Conservation (phyloP, 352 stramenopile species). For the Pythium pyrilobum region DNA sequence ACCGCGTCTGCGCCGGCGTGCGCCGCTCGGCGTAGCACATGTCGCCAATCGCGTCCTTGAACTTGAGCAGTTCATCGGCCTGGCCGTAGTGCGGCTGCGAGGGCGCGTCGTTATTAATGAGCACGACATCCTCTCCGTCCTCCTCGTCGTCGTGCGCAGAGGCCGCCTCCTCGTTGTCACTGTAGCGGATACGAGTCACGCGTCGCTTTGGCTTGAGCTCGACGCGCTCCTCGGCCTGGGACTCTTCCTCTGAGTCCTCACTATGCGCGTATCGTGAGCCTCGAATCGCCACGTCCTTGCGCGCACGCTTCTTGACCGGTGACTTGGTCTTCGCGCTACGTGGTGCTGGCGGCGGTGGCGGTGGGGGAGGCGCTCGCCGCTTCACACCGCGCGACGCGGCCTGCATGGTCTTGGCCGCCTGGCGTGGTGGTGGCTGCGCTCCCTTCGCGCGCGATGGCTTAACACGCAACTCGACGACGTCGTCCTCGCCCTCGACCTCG, state of each 20-base stretch:
- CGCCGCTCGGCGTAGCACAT: conserved; percentile 59
- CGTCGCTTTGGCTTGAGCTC: conserved; percentile 8
- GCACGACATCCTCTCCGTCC: conserved; percentile 9
- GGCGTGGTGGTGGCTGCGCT: neutral
- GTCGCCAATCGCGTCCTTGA: conserved; percentile 63
- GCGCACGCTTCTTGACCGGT: conserved; percentile 12
- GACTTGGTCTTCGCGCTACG: conserved; percentile 5
- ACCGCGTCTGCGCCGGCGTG: conserved; percentile 41
- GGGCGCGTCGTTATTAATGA: neutral
- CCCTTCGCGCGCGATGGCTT: neutral
- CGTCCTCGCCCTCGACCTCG: conserved; percentile 12
- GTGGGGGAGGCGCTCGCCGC: conserved; percentile 1
- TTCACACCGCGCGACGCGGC: conserved; percentile 1
- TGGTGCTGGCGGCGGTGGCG: neutral
- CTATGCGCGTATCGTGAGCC: conserved; percentile 7
- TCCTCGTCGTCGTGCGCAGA: conserved; percentile 14
- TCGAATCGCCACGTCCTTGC: neutral
- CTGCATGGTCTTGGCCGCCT: neutral
- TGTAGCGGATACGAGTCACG: conserved; percentile 6
- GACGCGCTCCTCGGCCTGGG: conserved; percentile 21
- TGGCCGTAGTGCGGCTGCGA: conserved; percentile 32
- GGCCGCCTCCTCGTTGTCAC: conserved; percentile 6
- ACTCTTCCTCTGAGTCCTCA: conserved; percentile 18
- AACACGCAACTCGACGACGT: neutral
- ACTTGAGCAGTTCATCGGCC: conserved; percentile 47